phyloP scores from a whole-genome alignment of 2,329 filamentous ascomycete genomes.

The Alternaria sp. region DNA sequence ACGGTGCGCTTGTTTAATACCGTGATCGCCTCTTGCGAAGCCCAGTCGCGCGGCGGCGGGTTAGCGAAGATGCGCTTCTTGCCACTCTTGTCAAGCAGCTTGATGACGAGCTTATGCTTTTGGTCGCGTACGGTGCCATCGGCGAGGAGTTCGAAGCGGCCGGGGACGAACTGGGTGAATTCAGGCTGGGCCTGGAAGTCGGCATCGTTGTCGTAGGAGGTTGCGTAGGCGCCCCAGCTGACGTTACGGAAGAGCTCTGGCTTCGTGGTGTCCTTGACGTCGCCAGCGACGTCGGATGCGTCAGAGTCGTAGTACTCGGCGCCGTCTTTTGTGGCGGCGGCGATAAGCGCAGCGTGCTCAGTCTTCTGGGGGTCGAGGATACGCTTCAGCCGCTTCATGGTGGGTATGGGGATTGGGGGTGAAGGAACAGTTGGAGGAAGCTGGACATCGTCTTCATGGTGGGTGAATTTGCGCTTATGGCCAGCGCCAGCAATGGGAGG shows the following conservation, averaged over 20 bases:
- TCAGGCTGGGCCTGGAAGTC: constrained; percentile 27
- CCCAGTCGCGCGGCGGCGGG: constrained; percentile 41
- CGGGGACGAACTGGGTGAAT: constrained; percentile 40
- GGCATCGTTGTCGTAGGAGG: constrained; percentile 17
- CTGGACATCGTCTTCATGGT: constrained; percentile 2
- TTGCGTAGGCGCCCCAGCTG: constrained; percentile 30
- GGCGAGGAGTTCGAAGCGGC: constrained; percentile 37
- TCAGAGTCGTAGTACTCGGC: constrained; percentile 41
- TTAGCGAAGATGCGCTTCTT: constrained; percentile 37
- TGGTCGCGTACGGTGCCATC: constrained; percentile 35
- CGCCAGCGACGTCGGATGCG: constrained; percentile 25
- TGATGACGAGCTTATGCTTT: constrained; percentile 40
- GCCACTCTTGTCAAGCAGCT: constrained; percentile 32
- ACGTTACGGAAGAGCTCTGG: constrained; percentile 40
- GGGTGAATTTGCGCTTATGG: constrained; percentile 7
- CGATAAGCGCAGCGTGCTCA: constrained; percentile 31
- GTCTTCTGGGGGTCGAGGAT: constrained; percentile 30
- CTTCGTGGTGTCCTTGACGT: constrained; percentile 27
- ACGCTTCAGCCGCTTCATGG: constrained; percentile 33
- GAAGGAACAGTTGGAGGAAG: background rate
- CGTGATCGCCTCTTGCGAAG: constrained; percentile 35
- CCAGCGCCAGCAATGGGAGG: background rate
- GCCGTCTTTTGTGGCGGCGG: constrained; percentile 28
- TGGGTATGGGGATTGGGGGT: constrained; percentile 5
- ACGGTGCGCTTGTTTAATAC: constrained; percentile 43